Conservation (phyloP, 2,329 filamentous ascomycete genomes). For the Claviceps spartinae region DNA sequence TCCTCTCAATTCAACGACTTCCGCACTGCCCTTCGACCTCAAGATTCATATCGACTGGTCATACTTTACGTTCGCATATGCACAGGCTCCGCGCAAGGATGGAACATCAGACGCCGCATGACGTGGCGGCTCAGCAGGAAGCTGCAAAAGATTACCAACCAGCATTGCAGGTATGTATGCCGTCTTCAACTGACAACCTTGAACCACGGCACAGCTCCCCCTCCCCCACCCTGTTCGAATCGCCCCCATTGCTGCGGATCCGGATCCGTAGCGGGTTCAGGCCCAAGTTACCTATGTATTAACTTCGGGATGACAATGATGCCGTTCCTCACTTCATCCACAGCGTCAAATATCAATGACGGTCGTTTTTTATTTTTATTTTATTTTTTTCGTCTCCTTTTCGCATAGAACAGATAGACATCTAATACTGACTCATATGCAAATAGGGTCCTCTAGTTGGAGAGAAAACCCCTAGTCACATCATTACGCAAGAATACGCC, state of each 20-base stretch:
- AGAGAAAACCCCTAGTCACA: conserved; percentile 59
- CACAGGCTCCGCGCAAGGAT: conserved; percentile 15
- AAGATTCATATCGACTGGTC: conserved; percentile 4
- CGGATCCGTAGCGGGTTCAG: neutral
- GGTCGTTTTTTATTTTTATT: neutral
- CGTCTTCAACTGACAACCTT: too few relatives aligned
- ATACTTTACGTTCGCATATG: conserved; percentile 5
- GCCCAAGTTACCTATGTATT: neutral
- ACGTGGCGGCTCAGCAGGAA: conserved; percentile 45
- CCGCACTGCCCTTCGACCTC: conserved; percentile 4
- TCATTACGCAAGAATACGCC: conserved; percentile 74
- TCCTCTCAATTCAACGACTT: conserved; percentile 3
- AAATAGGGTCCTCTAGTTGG: conserved; percentile 70
- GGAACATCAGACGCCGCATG: conserved; percentile 24
- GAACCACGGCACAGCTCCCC: neutral
- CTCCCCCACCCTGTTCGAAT: neutral
- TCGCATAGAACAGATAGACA: neutral
- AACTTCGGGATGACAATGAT: too few relatives aligned
- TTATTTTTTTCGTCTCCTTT: neutral
- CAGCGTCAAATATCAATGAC: neutral
- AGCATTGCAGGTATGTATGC: conserved; percentile 35
- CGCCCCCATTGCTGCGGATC: neutral
- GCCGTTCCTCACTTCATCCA: neutral
- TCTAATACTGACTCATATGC: neutral
- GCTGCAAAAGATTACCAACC: conserved; percentile 46